A percentile compares a stretch with the other conserved stretches of the same genome.
These are phyloP conservation scores for Sporothrix sp. DNA, from an alignment of 2,329 filamentous ascomycete species.

Conservation along the genomic window DNA sequence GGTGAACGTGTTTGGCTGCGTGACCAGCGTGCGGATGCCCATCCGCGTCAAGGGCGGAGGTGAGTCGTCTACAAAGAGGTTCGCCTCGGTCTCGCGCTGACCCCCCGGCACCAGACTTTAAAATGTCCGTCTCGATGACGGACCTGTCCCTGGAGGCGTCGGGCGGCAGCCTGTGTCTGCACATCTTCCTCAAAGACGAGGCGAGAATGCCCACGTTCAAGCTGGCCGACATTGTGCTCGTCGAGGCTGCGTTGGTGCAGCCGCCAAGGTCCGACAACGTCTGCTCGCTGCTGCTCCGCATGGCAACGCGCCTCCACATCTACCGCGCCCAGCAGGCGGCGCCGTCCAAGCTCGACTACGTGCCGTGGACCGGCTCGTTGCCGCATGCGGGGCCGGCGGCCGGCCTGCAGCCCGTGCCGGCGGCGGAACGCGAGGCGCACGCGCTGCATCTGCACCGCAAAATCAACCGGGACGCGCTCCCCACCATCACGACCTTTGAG, in stretches of 20 bases:
- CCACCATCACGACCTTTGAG: constrained; percentile 35
- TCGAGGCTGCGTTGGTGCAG: constrained; percentile 46
- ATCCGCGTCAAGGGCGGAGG: too few relatives aligned
- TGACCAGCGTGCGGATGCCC: too few relatives aligned
- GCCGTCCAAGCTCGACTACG: constrained; percentile 22
- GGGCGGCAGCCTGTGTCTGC: constrained; percentile 35
- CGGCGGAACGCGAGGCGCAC: constrained; percentile 31
- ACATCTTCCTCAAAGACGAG: constrained; percentile 48
- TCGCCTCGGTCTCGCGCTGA: too few relatives aligned
- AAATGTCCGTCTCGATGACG: constrained; percentile 50
- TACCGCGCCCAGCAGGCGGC: constrained; percentile 34
- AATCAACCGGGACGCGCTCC: constrained; percentile 35
- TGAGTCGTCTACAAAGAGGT: too few relatives aligned
- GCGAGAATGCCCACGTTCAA: constrained; percentile 36
- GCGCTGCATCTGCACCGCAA: constrained; percentile 39
- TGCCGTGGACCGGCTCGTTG: background rate
- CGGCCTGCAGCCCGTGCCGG: constrained; percentile 12
- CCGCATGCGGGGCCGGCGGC: background rate
- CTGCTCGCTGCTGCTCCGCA: constrained; percentile 37
- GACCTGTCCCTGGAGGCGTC: constrained; percentile 46
- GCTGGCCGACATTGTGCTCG: constrained; percentile 53
- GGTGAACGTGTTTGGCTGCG: too few relatives aligned
- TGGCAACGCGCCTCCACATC: constrained; percentile 34
- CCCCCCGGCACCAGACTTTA: constrained; percentile 53
- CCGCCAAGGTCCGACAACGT: constrained; percentile 18